Evolutionary conservation across 345 rosid species (phyloP).

Genomic region (Salix brachista): DNA sequence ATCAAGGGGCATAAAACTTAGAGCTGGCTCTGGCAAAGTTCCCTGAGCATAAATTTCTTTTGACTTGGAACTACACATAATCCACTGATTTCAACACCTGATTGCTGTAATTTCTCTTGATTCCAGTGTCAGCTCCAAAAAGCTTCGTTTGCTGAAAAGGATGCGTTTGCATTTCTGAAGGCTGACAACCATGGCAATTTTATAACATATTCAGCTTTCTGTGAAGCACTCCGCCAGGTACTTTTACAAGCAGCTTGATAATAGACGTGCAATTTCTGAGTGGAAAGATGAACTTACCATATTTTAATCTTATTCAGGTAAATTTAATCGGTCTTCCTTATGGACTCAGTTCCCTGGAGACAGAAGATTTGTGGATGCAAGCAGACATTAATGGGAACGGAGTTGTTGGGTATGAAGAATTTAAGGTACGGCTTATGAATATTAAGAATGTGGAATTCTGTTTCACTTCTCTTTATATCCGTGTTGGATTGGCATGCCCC

Average conservation of each 20-base stretch:
- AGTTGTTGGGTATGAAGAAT: slow-evolving; percentile 54
- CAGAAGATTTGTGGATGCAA: slow-evolving; percentile 57
- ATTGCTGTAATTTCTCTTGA: slow-evolving; percentile 15
- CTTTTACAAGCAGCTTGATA: neutral
- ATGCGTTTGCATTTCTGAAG: slow-evolving; percentile 59
- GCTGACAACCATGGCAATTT: slow-evolving; percentile 41
- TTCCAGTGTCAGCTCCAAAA: slow-evolving; percentile 58
- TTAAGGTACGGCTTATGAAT: slow-evolving; percentile 37
- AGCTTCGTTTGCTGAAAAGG: slow-evolving; percentile 49
- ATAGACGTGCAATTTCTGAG: neutral
- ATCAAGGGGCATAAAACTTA: neutral
- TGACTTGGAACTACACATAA: neutral
- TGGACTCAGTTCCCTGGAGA: slow-evolving; percentile 60
- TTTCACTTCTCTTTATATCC: neutral
- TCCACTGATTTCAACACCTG: neutral
- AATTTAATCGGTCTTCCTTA: slow-evolving; percentile 52
- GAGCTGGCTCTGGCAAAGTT: neutral
- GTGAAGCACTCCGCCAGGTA: slow-evolving; percentile 70
- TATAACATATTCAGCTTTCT: slow-evolving; percentile 53
- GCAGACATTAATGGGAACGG: slow-evolving; percentile 60
- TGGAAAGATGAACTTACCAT: slow-evolving; percentile 12
- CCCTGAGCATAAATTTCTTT: neutral
- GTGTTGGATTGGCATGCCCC: neutral
- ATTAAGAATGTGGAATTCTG: neutral
- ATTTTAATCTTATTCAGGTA: slow-evolving; percentile 33